These are phyloP conservation scores for Falciphora oryzae DNA, from an alignment of 2,329 filamentous ascomycete species.

Conservation along the genomic window DNA sequence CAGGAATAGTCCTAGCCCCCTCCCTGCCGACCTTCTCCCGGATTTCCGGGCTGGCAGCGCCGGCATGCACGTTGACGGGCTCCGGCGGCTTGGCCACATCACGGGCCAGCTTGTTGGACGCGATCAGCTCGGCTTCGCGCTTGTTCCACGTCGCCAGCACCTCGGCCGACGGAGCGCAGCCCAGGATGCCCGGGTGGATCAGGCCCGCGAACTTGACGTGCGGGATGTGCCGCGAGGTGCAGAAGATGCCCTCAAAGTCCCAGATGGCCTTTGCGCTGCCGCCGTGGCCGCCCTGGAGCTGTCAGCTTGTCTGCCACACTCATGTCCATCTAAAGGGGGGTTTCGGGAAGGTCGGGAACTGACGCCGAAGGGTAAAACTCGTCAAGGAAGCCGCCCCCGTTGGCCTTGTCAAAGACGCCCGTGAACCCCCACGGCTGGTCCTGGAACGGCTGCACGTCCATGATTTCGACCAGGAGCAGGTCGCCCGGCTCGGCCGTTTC, in stretches of 20 bases:
- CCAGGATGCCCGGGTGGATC: conserved; percentile 88
- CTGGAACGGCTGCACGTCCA: conserved; percentile 84
- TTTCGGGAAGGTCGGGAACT: conserved; percentile 20
- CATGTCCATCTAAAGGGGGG: neutral
- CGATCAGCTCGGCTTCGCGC: conserved; percentile 75
- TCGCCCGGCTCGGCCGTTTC: conserved; percentile 81
- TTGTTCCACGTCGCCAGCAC: conserved; percentile 78
- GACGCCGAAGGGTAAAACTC: conserved; percentile 80
- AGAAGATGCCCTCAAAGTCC: conserved; percentile 58
- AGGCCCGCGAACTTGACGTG: conserved; percentile 82
- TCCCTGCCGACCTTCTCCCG: conserved; percentile 66
- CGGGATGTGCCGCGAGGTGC: conserved; percentile 79
- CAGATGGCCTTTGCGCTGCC: conserved; percentile 53
- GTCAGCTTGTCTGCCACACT: neutral
- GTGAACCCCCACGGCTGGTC: conserved; percentile 89
- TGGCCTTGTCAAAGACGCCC: conserved; percentile 70
- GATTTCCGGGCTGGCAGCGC: conserved; percentile 50
- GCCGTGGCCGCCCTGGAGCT: neutral
- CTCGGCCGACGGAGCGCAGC: conserved; percentile 76
- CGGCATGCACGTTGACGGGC: conserved; percentile 66
- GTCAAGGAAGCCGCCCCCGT: conserved; percentile 85
- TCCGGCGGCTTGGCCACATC: conserved; percentile 75
- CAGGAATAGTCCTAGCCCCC: conserved; percentile 79
- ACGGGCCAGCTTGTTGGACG: conserved; percentile 58
- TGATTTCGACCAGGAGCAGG: conserved; percentile 80